Percentiles rank a stretch among this genome's conserved stretches.
Evolutionary conservation across 1,139 yeast genomes (phyloP).

Genomic region (Fermentozyma sake): DNA sequence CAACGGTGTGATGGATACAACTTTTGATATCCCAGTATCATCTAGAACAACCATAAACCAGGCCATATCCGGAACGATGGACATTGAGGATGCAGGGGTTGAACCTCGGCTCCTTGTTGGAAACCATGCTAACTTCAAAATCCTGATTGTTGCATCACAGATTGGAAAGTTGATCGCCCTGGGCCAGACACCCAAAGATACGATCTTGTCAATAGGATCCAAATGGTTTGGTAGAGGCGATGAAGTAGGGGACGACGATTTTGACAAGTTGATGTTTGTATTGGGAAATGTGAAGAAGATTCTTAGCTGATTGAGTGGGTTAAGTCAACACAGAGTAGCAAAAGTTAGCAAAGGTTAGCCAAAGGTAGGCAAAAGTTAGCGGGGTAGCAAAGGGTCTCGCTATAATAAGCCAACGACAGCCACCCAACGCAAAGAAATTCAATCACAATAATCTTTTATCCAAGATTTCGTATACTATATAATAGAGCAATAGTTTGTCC

Average conservation of each 20-base stretch:
- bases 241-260: slow-evolving; percentile 29
- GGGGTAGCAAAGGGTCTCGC: too few relatives aligned
- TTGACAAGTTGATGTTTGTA: slow-evolving; percentile 39
- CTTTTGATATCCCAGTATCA: slow-evolving; percentile 38
- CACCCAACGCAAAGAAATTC: too few relatives aligned
- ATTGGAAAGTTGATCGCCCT: slow-evolving; percentile 33
- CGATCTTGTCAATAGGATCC: slow-evolving; percentile 37
- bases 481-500: too few relatives aligned
- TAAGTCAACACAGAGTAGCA: too few relatives aligned
- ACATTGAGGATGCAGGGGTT: slow-evolving; percentile 22
- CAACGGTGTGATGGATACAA: slow-evolving; percentile 39
- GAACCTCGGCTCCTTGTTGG: slow-evolving; percentile 42
- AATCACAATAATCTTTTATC: too few relatives aligned
- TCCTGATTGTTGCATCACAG: slow-evolving; percentile 41
- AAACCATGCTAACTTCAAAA: slow-evolving; percentile 35
- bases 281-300: slow-evolving; percentile 29
- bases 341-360: too few relatives aligned
- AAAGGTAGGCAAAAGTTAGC: too few relatives aligned
- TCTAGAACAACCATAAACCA: slow-evolving; percentile 23
- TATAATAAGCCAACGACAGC: too few relatives aligned
- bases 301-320: too few relatives aligned
- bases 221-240: slow-evolving; percentile 43
- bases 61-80: slow-evolving; percentile 8
- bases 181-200: slow-evolving; percentile 25
- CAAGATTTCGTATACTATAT: too few relatives aligned